Evolutionary conservation across 306 rosid species (phyloP), one percentile per base, ranked within the genome.

Genomic region (Castanopsis chinensis): DNA sequence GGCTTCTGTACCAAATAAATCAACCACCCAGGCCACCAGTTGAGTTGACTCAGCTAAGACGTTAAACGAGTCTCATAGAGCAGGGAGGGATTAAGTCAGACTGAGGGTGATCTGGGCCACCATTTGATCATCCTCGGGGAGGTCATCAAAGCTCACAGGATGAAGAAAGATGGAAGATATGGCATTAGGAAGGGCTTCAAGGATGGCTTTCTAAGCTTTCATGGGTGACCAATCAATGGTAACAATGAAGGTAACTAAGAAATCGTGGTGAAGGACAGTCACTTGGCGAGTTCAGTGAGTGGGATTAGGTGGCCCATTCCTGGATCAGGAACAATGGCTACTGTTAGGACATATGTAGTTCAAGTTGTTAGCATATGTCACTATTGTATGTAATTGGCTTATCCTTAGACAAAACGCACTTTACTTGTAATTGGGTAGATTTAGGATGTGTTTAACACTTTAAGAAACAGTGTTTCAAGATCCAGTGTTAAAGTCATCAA

Each of bases 241-340:
- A 23, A 84, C 35, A n/a, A 84, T 7, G 60, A 84, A 49, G 64
- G 73, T 80, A 69, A 73, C 53, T 54, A 45, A 23, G 21, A 84
- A 73, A 17, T 80, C 20, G 75, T 67, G 79, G 10, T 21, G 84
- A 51, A 12, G 15, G 55, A 76, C 77, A 84, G 84, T 49, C 70
- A 77, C 54, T 76, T 77, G 28, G 83, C 78, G 1, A 79, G 57
- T 74, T 72, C 85, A 19, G 54, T 72, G 23, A 82, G 78, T 30
- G 85, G 77, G 35, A 49, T 74, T 14, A 78, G 82, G 53, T 83
- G 86, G 51, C 86, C 80, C 30, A 83, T 23, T 37, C 83, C 79
- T 5, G 74, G 82, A 21, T 81, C 70, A 5, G 83, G 87, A 19
- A 83, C 74, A 28, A 83, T 23, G 60, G n/a, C n/a, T n/a, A n/a